Evolutionary conservation across 78 protist genomes (phyloP).

Genomic region (Dictyostelium intermedium): DNA sequence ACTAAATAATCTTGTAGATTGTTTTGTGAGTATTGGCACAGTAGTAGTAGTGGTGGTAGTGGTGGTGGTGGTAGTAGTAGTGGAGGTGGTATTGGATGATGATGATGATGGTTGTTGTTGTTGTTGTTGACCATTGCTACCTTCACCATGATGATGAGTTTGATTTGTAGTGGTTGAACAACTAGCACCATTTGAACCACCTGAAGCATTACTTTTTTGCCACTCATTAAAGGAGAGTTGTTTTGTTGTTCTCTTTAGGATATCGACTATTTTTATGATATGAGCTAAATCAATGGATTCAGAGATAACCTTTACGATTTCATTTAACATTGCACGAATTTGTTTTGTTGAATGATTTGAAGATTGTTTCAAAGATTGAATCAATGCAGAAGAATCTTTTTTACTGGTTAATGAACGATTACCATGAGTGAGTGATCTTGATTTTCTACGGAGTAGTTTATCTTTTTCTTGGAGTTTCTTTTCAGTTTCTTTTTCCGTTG

Average conservation of each 20-base stretch:
- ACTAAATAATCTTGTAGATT: slow-evolving; percentile 28
- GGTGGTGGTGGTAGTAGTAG: background rate
- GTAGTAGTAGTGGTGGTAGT: background rate
- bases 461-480: slow-evolving; percentile 42
- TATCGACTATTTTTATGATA: background rate
- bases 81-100: background rate
- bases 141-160: background rate
- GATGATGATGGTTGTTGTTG: background rate
- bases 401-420: slow-evolving; percentile 11
- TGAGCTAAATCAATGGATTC: slow-evolving; percentile 18
- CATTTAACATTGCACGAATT: slow-evolving; percentile 21
- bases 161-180: background rate
- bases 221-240: slow-evolving; percentile 65
- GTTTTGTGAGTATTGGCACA: background rate
- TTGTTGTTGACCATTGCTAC: background rate
- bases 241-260: slow-evolving; percentile 28
- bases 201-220: slow-evolving; percentile 5
- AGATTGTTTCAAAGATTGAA: slow-evolving; percentile 12
- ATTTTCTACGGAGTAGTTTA: slow-evolving; percentile 35
- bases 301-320: background rate
- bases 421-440: slow-evolving; percentile 64
- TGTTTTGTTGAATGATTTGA: slow-evolving; percentile 22
- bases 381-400: slow-evolving; percentile 43
- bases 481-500: background rate
- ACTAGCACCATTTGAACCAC: slow-evolving; percentile 19